Evolutionary conservation across 1,139 yeast species (phyloP), one percentile per base, ranked within the genome.

Genomic region (Yamadazyma spencermartinsiae): DNA sequence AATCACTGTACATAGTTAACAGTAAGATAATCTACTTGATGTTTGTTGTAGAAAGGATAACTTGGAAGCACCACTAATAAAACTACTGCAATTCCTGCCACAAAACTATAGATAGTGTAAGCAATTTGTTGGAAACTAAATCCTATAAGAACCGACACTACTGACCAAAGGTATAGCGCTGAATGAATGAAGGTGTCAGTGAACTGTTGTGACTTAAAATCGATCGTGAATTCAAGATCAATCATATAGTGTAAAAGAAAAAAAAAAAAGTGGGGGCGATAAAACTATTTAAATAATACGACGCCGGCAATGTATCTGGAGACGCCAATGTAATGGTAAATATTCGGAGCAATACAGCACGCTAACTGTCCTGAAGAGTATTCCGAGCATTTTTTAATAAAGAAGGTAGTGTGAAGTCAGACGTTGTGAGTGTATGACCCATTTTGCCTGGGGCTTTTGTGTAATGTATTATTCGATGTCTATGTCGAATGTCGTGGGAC

Each of bases 131-230:
- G 75, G 19, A 68, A 48, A 3, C 65, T 36, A 39, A 74, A 66
- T 1, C 86, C 86, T 26, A 64, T 56, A 1, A 74, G 24, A 28
- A 76, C 61, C 30, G 79, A 61, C 29, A 68, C 35, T n/a, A 62
- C 48, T 5, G 59, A 50, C 34, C 60, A 44, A n/a, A 49, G 35
- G 48, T 51, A 54, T 32, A 57, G 46, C 23, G 49, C 35, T 34
- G 41, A 43, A 31, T 45, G 37, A 45, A 65, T 33, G 50, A 55
- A 32, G 33, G 25, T 25, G 48, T 70, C 70, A 7, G 73, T 72
- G 29, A 55, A 50, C 44, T 61, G 62, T 56, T 82, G 89, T 43
- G 86, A 84, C 49, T 73, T 63, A 51, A 73, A 80, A 58, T 82
- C 87, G 46, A 82, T 79, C 37, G 81, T 74, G 31, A 80, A 82